phyloP scores from a whole-genome alignment of 1,284 basidiomycete species.

The Erythrobasidium hasegawianum region DNA sequence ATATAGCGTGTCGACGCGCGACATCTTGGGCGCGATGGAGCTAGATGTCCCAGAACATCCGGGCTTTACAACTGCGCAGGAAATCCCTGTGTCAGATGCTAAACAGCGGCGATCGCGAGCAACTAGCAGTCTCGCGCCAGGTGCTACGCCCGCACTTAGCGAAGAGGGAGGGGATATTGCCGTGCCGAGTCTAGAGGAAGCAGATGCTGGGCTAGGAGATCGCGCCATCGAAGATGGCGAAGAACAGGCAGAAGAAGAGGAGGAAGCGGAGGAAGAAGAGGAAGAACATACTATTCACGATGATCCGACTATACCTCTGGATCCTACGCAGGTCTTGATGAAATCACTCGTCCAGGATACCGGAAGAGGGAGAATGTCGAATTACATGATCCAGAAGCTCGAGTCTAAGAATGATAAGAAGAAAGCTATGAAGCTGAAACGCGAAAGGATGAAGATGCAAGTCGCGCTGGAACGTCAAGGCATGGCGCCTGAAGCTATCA shows the following conservation, averaged over 20 bases:
- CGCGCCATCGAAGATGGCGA: background rate
- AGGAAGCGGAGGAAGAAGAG: conserved; percentile 6
- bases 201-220: background rate
- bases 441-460: conserved; percentile 22
- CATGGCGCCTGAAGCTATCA: conserved; percentile 7
- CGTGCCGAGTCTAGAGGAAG: too few relatives aligned
- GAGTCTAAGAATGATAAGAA: conserved; percentile 2
- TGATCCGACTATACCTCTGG: conserved; percentile 5
- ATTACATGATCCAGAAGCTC: background rate
- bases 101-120: background rate
- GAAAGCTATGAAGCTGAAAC: background rate
- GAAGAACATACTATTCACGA: conserved; percentile 1
- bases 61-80: conserved; percentile 15
- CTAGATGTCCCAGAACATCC: background rate
- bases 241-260: conserved; percentile 3
- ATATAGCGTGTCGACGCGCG: conserved; percentile 9
- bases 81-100: background rate
- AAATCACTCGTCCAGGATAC: conserved; percentile 11
- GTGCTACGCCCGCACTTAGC: background rate
- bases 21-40: conserved; percentile 14
- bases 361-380: conserved; percentile 7
- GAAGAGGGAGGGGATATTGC: too few relatives aligned
- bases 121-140: background rate
- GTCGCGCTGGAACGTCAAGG: background rate
- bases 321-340: conserved; percentile 20